Evolutionary conservation across 345 rosid species (phyloP).

Genomic region (Gossypioides kirkii): DNA sequence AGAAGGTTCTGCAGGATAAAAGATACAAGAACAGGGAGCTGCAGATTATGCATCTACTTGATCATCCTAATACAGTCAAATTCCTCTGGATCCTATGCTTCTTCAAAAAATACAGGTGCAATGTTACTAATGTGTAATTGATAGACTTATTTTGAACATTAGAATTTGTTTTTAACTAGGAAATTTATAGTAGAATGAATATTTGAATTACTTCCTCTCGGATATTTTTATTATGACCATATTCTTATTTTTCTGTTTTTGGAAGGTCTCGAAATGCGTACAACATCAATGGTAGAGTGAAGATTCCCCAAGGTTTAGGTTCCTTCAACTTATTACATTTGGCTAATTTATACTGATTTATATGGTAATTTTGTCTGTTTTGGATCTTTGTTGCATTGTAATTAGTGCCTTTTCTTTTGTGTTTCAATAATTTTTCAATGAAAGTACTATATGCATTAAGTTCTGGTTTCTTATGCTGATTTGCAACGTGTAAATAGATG

Average conservation of each 20-base stretch:
- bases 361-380: background rate
- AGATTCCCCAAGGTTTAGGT: conserved; percentile 47
- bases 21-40: conserved; percentile 98
- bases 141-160: background rate
- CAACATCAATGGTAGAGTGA: conserved; percentile 72
- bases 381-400: background rate
- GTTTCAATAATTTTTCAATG: too few relatives aligned
- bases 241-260: background rate
- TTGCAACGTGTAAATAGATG: too few relatives aligned
- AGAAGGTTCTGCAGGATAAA: conserved; percentile 92
- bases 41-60: conserved; percentile 83
- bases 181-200: background rate
- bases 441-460: too few relatives aligned
- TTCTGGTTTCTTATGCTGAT: background rate
- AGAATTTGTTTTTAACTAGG: background rate
- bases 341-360: background rate
- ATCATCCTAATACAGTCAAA: conserved; percentile 77
- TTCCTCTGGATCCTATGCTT: too few relatives aligned
- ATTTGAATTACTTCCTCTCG: background rate
- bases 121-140: too few relatives aligned
- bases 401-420: too few relatives aligned
- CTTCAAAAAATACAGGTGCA: too few relatives aligned
- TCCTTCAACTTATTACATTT: background rate
- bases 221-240: background rate
- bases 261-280: conserved; percentile 61